These are phyloP conservation scores for Fallopia convolvulus DNA, from an alignment of 148 eudicot genomes.

Conservation along the genomic window DNA sequence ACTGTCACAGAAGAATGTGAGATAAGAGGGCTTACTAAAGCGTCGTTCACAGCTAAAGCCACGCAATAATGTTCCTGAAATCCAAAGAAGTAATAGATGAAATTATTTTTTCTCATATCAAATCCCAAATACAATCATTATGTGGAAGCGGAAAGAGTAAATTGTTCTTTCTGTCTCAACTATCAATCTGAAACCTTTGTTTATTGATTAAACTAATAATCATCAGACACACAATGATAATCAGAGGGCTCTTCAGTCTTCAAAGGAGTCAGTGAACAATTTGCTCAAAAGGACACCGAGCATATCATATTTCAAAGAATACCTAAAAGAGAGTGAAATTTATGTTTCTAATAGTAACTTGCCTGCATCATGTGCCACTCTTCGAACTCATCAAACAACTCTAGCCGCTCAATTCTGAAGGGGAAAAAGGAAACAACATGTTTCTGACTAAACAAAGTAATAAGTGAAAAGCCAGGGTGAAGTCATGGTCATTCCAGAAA, in stretches of 20 bases:
- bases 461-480: not conserved
- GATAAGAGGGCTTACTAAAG: constrained; percentile 46
- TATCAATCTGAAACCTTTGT: not conserved
- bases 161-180: not conserved
- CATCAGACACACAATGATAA: not conserved
- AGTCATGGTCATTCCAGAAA: not conserved
- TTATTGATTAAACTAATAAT: not conserved
- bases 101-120: not conserved
- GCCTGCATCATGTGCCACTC: constrained; percentile 98
- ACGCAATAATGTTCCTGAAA: constrained; percentile 95
- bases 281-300: not conserved
- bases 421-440: constrained; percentile 13
- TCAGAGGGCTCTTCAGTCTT: not conserved
- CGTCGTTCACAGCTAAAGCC: constrained; percentile 65
- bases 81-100: not conserved
- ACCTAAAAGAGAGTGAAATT: not conserved
- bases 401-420: constrained; percentile 85
- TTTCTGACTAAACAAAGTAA: constrained; percentile 4
- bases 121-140: not conserved
- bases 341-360: constrained; percentile 18
- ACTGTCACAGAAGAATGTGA: not conserved
- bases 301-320: not conserved
- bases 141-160: not conserved
- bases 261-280: not conserved
- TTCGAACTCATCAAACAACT: constrained; percentile 89